These are phyloP conservation scores for Trichomonas vaginalis DNA, from an alignment of 208 protist genomes.

Conservation along the genomic window DNA sequence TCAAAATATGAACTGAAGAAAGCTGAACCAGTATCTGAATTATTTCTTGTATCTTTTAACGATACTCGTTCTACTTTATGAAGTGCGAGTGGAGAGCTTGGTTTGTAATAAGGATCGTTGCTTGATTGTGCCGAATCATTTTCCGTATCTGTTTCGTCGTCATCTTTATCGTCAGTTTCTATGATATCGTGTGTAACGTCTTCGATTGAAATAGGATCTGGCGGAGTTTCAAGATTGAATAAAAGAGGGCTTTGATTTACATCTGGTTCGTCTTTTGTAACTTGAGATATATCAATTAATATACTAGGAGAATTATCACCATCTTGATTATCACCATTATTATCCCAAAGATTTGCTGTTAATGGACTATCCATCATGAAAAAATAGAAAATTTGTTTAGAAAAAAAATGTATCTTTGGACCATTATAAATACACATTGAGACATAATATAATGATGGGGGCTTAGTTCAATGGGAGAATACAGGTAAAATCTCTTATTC, in stretches of 20 bases:
- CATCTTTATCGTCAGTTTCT: not conserved
- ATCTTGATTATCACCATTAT: too few relatives aligned
- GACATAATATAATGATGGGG: too few relatives aligned
- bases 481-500: too few relatives aligned
- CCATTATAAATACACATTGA: too few relatives aligned
- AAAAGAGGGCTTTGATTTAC: not conserved
- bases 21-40: not conserved
- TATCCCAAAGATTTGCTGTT: too few relatives aligned
- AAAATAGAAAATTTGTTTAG: too few relatives aligned
- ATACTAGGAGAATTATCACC: too few relatives aligned
- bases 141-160: not conserved
- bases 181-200: not conserved
- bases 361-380: too few relatives aligned
- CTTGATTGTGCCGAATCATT: not conserved
- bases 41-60: not conserved
- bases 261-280: not conserved
- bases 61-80: not conserved
- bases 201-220: not conserved
- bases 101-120: not conserved
- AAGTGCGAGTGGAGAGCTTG: not conserved
- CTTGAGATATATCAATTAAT: too few relatives aligned
- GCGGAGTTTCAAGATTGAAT: not conserved
- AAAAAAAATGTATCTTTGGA: too few relatives aligned
- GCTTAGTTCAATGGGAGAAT: too few relatives aligned
- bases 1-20: not conserved